Base-by-base conservation (phyloP, 2,329 filamentous ascomycete genomes). In the Fusarium verticillioides region DNA sequence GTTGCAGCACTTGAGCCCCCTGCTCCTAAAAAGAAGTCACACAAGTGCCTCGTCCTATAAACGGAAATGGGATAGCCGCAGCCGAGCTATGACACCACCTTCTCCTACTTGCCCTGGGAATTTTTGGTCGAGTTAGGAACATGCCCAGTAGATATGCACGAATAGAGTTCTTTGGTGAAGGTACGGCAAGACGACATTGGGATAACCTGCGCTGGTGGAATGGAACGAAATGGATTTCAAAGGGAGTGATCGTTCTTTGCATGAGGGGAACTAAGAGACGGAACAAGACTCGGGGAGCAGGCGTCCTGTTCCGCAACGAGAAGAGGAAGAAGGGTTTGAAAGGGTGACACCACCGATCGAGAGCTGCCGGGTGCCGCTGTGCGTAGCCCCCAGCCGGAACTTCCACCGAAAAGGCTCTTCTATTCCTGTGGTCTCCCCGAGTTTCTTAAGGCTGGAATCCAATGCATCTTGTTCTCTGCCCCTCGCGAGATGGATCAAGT, bases 1-100 rank as follows among this genome's bases (percentile, higher is more conserved):
- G 96, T 98, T 74, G 96, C 96, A 73, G 96, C 96, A 46, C 87
- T 98, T 74, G 96, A 98, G 84, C 96, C 96, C 47, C 93, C 94
- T 28, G 88, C 91, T 68, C 91, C 92, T 61, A 96, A 96, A 88
- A 95, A 94, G 87, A 92, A 89, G 84, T 86, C 84, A 70, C 87
- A 89, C 83, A 92, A 89, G 82, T 95, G 93, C 83, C 85, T 90
- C 75, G 83, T 95, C 81, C 88, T 95, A 81, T 95, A 82, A 82
- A 67, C 37, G 69, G 60, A 69, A 63, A 61, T 53, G 50, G 60
- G 54, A 40, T 47, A 58, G 47, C 54, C 54, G 44, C 58, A 63
- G 63, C 72, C 59, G 52, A 58, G 63, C 59, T 52, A 65, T 26
- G 53, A 63, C 46, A 64, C 49, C 66, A 62, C 46, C 65, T 34